Evolutionary conservation across 805 yeast species (phyloP), one percentile per base, ranked within the genome.

Genomic region (Wickerhamomyces pijperi): DNA sequence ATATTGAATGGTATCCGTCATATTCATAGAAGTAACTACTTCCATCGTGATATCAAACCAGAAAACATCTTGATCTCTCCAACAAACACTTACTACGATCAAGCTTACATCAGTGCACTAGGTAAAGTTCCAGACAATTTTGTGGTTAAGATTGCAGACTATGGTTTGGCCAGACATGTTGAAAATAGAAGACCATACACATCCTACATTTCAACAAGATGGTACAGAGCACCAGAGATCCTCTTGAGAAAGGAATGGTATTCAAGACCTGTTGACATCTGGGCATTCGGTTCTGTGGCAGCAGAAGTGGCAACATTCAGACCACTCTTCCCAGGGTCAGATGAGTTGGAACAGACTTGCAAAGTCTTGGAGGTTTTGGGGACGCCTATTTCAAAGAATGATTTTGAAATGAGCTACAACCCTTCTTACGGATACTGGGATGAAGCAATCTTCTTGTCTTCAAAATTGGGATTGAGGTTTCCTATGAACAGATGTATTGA

Each of bases 21-120:
- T 57, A 86, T 90, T 40, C 98, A 85, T 52, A 55, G 59, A 20
- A 63, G 68, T 48, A 71, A 72, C 11, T 84, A 68, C 52, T 79
- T 79, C 52, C 97, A 90, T 57, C 72, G 98, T 41, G 98, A 90
- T 64, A 70, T 90, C 36, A 90, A 90, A 59, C 97, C 98, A 0
- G 97, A 90, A 53, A 90, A 90, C 58, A 80, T 90, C 19, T 69
- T 90, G 47, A 74, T 88, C 4, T 67, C 78, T 29, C 75, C 78
- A 18, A 60, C 80, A 5, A 58, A 61, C 32, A 67, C 67, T 37
- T 81, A 70, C 50, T 80, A 72, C 55, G 58, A 60, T 55, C 55
- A 63, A 45, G 48, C 51, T 11, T 56, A 58, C 45, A 37, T 58
- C 14, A 39, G 45, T 2, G 38, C 40, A 5, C 41, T 44, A 1